phyloP scores from a whole-genome alignment of 2,329 filamentous ascomycete genomes.

The Colletotrichum sp. region DNA sequence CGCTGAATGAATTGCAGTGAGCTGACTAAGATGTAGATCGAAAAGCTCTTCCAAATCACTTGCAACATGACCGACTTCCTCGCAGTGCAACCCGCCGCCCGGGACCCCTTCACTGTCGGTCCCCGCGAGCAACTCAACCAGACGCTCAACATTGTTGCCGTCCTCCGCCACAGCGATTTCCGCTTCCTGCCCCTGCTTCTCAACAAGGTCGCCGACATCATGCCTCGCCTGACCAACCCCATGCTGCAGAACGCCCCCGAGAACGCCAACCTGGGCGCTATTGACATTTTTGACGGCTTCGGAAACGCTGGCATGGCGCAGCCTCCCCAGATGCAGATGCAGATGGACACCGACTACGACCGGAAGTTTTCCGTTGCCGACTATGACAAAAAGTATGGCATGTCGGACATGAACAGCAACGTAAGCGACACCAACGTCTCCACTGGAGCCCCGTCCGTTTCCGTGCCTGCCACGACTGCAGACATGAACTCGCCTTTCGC shows the following conservation, averaged over 20 bases:
- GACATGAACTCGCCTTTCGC: slow-evolving; percentile 57
- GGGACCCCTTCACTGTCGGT: slow-evolving; percentile 67
- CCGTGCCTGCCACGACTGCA: slow-evolving; percentile 26
- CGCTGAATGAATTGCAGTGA: neutral
- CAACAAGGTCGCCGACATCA: slow-evolving; percentile 74
- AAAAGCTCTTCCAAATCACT: slow-evolving; percentile 81
- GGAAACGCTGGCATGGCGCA: slow-evolving; percentile 67
- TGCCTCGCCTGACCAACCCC: slow-evolving; percentile 67
- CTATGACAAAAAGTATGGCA: slow-evolving; percentile 46
- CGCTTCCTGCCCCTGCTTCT: slow-evolving; percentile 80
- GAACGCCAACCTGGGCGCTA: slow-evolving; percentile 53
- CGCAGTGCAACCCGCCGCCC: slow-evolving; percentile 63
- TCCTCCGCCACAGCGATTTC: slow-evolving; percentile 76
- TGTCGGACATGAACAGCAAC: slow-evolving; percentile 37
- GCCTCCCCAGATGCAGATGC: slow-evolving; percentile 47
- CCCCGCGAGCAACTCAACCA: slow-evolving; percentile 78
- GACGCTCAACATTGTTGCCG: slow-evolving; percentile 69
- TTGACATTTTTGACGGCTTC: slow-evolving; percentile 72
- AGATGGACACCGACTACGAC: slow-evolving; percentile 53
- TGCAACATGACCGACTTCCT: slow-evolving; percentile 78
- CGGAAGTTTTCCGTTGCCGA: slow-evolving; percentile 50
- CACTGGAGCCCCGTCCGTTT: slow-evolving; percentile 29
- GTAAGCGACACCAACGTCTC: slow-evolving; percentile 36
- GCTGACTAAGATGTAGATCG: slow-evolving; percentile 55
- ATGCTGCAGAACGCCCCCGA: slow-evolving; percentile 66